Evolutionary conservation across 495 filamentous ascomycete genomes (phyloP), one percentile per base, ranked within the genome.

Genomic region (Hypomontagnella submonticulosa): DNA sequence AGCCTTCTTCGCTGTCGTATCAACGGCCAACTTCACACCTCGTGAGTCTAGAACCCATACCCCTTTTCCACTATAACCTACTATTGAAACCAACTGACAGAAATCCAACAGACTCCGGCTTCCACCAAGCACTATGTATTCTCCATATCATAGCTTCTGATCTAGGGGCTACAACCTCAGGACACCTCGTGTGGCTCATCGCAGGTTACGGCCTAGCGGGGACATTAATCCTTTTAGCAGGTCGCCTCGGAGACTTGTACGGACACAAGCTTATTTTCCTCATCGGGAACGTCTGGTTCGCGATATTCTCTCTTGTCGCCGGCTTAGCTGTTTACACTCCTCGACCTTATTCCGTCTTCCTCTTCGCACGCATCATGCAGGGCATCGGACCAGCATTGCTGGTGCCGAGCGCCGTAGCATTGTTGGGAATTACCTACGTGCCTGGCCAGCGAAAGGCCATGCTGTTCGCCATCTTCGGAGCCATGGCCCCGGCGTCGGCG

Each of bases 191-290:
- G 23, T 87, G 85, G 84, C 78, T 79, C 52, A 75, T 79, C 43
- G 82, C 83, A 3, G 82, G 79, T 0, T 87, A 85, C 70, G 78
- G 80, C n/a, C 67, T 88, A 12, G 90, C 88, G 0, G 88, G 89
- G n/a, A 89, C 87, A 0, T 90, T 91, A 63, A 88, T 91, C 46
- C 78, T 91, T 9, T 80, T 87, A 4, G 81, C 85, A 3, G 89
- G 89, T 10, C 81, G 88, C 4, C 76, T 90, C 3, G 89, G 89
- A 0, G 89, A 91, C 56, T 70, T 89, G 4, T 87, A 85, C 57
- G 88, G 89, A 19, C 87, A 90, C 70, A 85, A 87, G 55, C 76
- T 75, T 6, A 75, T 92, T 57, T 88, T 91, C 65, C 69, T 87
- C n/a, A 70, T 84, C 32, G 89, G 88, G 0, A 90, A 82, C 54